These are phyloP conservation scores for Actinidia polygama DNA, from an alignment of 179 eudicot genomes.

Conservation along the genomic window DNA sequence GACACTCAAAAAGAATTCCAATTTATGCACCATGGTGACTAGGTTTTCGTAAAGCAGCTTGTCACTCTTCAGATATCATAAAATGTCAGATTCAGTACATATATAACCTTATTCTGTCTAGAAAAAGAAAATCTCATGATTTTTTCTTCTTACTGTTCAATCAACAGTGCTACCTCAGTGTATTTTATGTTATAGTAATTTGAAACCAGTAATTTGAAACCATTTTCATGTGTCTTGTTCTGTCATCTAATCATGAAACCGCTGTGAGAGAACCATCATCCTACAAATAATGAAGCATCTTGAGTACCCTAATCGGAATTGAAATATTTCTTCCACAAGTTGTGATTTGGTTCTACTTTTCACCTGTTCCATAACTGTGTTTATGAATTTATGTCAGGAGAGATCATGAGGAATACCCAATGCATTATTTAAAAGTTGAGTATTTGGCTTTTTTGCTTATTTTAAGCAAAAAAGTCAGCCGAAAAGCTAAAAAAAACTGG, in stretches of 20 bases:
- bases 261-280: conserved; percentile 6
- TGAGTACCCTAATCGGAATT: background rate
- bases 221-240: background rate
- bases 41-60: background rate
- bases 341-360: background rate
- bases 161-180: background rate
- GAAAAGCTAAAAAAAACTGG: too few relatives aligned
- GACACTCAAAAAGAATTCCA: background rate
- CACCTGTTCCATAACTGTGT: background rate
- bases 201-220: background rate
- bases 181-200: background rate
- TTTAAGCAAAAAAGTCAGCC: too few relatives aligned
- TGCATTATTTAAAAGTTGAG: background rate
- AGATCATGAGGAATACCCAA: background rate
- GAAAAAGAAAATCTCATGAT: background rate
- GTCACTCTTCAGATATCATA: background rate
- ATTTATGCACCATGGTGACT: background rate
- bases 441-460: too few relatives aligned
- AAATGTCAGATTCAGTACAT: background rate
- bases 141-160: background rate
- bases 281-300: background rate
- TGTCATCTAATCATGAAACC: background rate
- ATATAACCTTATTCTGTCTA: background rate
- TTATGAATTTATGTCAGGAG: background rate
- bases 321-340: background rate